Conservation (phyloP, 441 rosid genomes). For the Bruguiera hainesii region DNA sequence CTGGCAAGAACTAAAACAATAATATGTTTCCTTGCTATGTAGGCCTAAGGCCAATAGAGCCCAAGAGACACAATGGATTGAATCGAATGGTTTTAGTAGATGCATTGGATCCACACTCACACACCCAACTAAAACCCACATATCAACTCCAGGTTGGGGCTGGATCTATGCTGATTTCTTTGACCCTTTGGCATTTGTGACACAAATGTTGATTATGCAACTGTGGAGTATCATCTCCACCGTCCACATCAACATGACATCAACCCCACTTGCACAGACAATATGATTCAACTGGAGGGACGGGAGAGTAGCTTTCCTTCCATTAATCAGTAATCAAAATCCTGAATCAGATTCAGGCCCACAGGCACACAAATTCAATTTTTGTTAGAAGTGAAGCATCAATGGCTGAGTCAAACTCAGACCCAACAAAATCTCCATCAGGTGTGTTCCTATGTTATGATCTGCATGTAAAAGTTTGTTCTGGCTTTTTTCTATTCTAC, state of each 20-base stretch:
- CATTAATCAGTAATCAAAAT: not conserved
- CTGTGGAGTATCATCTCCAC: not conserved
- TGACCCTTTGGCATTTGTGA: no score
- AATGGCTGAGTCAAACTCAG: slow-evolving; percentile 30
- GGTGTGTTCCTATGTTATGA: not conserved
- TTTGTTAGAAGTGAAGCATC: slow-evolving; percentile 2
- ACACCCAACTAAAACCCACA: no score
- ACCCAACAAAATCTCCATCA: slow-evolving; percentile 16
- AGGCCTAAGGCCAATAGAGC: no score
- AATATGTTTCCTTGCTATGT: no score
- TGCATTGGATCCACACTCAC: no score
- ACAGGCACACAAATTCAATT: no score
- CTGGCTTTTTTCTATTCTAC: not conserved
- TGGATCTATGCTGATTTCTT: no score
- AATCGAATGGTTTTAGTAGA: no score
- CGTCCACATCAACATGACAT: slow-evolving; percentile 9
- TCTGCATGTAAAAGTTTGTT: not conserved
- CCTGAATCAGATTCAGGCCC: slow-evolving; percentile 1
- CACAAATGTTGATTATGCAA: not conserved
- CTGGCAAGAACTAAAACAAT: no score
- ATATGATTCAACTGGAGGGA: not conserved
- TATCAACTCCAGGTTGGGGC: no score
- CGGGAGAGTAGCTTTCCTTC: no score
- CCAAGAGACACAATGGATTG: no score
- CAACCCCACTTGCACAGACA: not conserved